phyloP scores from a whole-genome alignment of 2,329 filamentous ascomycete genomes.

The Fusarium chlamydosporum region DNA sequence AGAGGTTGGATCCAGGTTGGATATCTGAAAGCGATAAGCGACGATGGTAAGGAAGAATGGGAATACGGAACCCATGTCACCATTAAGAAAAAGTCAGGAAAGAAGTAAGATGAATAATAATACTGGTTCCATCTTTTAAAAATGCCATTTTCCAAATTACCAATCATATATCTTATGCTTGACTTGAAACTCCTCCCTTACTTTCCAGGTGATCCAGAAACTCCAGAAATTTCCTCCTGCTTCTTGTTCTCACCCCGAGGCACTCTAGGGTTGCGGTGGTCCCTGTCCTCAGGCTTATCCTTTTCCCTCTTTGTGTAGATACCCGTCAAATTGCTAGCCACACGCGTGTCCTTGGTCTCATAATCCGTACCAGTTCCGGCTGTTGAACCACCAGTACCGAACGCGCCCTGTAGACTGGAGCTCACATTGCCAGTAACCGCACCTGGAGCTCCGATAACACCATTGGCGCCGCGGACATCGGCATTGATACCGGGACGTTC shows the following conservation, averaged over 20 bases:
- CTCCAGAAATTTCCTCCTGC: not conserved
- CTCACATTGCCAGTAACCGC: not conserved
- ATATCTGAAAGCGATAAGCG: too few species aligned
- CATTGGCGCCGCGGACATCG: not conserved
- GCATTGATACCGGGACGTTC: not conserved
- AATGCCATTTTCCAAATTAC: too few species aligned
- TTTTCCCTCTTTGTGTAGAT: conserved; percentile 4
- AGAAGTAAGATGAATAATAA: too few species aligned
- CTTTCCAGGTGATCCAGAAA: conserved; percentile 3
- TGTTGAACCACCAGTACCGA: conserved; percentile 6
- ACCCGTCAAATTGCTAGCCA: conserved; percentile 1
- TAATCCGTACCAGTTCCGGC: not conserved
- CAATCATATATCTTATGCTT: too few species aligned
- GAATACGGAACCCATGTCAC: too few species aligned
- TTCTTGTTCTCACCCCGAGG: not conserved
- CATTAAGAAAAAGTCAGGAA: too few species aligned
- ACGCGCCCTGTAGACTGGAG: not conserved
- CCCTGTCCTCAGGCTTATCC: not conserved
- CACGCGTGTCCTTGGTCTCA: conserved; percentile 2
- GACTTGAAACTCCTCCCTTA: not conserved
- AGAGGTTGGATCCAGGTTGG: too few species aligned
- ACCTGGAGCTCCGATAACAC: conserved; percentile 13
- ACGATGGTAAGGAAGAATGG: too few species aligned
- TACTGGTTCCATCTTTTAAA: too few species aligned
- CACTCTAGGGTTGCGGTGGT: not conserved